A percentile compares a stretch with the other conserved stretches of the same genome.
Evolutionary conservation across 495 filamentous ascomycete genomes (phyloP).

Genomic region (Aspergillus sparsus): DNA sequence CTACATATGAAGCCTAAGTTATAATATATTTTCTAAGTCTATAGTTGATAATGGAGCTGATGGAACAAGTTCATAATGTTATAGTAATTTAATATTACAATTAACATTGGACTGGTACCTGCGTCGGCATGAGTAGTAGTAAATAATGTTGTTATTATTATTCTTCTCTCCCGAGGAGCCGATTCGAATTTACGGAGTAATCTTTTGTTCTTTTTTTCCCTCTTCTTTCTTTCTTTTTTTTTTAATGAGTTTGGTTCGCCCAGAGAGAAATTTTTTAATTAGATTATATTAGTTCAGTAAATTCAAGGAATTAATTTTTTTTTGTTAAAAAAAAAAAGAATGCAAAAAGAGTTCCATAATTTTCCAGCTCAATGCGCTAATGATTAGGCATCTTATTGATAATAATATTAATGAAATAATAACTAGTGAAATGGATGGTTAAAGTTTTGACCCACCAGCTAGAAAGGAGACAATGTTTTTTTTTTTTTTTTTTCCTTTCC

Average conservation of each 20-base stretch:
- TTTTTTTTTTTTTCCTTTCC: constrained; percentile 11
- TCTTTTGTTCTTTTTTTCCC: background rate
- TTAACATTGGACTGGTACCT: too few relatives aligned
- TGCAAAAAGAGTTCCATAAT: background rate
- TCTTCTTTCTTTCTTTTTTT: too few relatives aligned
- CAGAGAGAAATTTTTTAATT: too few relatives aligned
- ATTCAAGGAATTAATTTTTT: background rate
- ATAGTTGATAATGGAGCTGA: too few relatives aligned
- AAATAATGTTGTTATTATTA: too few relatives aligned
- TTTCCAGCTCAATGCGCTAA: background rate
- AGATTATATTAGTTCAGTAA: background rate
- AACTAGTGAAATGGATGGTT: constrained; percentile 1
- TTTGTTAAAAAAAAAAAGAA: background rate
- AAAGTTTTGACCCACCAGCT: constrained; percentile 8
- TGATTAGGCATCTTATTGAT: constrained; percentile 1
- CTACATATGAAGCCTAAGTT: too few relatives aligned
- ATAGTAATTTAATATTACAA: background rate
- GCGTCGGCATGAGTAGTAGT: too few relatives aligned
- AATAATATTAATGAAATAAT: background rate
- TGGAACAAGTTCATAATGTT: background rate
- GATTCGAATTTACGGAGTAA: background rate
- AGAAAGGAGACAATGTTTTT: constrained; percentile 4
- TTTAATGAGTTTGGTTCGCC: too few relatives aligned
- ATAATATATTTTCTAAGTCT: too few relatives aligned
- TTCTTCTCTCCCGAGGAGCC: background rate